Evolutionary conservation across 2,329 filamentous ascomycete genomes (phyloP), one percentile per base, ranked within the genome.

Genomic region (Zelopaecilomyces penicillatus): DNA sequence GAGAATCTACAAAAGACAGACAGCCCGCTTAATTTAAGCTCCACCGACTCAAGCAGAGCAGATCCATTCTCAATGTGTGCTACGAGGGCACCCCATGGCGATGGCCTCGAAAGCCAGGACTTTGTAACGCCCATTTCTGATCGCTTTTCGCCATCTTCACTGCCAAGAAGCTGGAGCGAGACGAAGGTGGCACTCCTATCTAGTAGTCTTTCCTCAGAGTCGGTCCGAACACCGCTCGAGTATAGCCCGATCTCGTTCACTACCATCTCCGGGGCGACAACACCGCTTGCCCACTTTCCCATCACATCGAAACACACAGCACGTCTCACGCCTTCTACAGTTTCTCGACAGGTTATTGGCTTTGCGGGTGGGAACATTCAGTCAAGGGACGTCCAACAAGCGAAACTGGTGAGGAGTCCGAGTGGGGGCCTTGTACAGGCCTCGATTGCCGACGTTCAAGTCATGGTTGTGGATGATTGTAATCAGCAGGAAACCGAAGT

Each of bases 271-370:
- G 50, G 50, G 10, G 39, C 42, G n/a, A 43, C 37, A 12, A 57
- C 54, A 4, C 54, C 57, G 4, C 36, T 60, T 37, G 56, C 52
- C 26, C 55, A 53, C 31, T 60, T 60, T n/a, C 57, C 57, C 5
- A 60, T 60, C n/a, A 43, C 49, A n/a, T 41, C 51, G 11, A 46
- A 54, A 19, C 50, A 48, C 37, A 50, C 44, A 27, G 47, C 53
- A 11, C 53, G 57, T 11, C 49, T 59, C 10, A 59, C 56, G 5
- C 51, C 57, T 27, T 46, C 50, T n/a, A 52, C 50, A 12, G 43
- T 58, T 10, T 45, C 52, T 19, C 49, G 48, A 26, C 53, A 51
- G 11, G 45, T 60, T 10, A 47, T 60, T 19, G 52, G 48, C 31
- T 48, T 50, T 31, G 55, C 53, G n/a, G 56, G 57, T 30, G 46